A percentile compares a stretch with the other conserved stretches of the same genome.
Evolutionary conservation across 2,329 filamentous ascomycete species (phyloP).

Genomic region (Fusarium fracticaudum): DNA sequence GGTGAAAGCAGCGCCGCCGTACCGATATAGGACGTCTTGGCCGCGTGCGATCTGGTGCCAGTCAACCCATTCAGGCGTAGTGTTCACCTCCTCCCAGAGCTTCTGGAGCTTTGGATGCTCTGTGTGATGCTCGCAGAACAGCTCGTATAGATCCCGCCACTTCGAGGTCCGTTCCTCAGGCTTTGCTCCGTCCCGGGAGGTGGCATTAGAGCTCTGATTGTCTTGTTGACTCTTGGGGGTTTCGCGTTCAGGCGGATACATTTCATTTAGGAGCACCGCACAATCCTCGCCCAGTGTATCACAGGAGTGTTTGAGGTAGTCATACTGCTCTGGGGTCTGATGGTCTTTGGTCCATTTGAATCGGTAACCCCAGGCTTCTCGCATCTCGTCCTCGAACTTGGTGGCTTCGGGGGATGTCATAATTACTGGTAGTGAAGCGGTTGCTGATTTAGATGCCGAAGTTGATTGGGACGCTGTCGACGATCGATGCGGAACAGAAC

Average conservation of each 20-base stretch:
- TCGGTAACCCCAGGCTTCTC: background rate
- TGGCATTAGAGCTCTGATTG: accelerated
- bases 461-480: no score
- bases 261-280: background rate
- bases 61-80: background rate
- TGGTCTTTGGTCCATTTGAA: background rate
- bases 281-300: background rate
- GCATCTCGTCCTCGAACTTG: background rate
- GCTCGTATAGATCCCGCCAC: background rate
- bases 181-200: accelerated
- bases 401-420: background rate
- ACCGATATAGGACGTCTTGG: background rate
- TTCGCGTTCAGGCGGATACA: background rate
- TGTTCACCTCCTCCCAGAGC: background rate
- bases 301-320: background rate
- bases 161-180: accelerated
- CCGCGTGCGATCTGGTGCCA: background rate
- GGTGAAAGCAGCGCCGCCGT: accelerated
- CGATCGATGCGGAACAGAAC: no score
- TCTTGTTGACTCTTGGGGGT: background rate
- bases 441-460: background rate
- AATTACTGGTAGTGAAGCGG: accelerated
- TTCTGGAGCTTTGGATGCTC: background rate
- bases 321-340: background rate
- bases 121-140: background rate